Conservation (phyloP, 345 rosid species). For the Boechera divaricarpa region DNA sequence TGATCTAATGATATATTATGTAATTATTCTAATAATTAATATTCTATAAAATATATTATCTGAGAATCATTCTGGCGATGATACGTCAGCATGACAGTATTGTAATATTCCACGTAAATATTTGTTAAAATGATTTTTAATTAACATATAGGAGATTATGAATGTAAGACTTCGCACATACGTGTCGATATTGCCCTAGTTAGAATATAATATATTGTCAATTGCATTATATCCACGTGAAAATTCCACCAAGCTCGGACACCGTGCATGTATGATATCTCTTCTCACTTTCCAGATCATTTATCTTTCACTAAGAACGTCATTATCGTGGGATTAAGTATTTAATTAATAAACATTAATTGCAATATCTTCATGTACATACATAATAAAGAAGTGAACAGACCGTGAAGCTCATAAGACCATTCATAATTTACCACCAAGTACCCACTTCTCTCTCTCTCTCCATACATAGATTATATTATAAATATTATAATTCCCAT, state of each 20-base stretch:
- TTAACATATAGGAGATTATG: too few relatives aligned
- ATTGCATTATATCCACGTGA: slow-evolving; percentile 31
- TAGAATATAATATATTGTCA: not conserved
- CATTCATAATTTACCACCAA: slow-evolving; percentile 42
- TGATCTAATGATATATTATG: too few relatives aligned
- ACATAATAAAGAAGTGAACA: slow-evolving; percentile 21
- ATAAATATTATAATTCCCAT: slow-evolving; percentile 4
- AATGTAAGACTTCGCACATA: too few relatives aligned
- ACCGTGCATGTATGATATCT: slow-evolving; percentile 2
- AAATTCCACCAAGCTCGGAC: slow-evolving; percentile 35
- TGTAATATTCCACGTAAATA: too few relatives aligned
- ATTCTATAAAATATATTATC: too few relatives aligned
- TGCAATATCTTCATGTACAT: not conserved
- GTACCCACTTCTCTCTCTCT: slow-evolving; percentile 32
- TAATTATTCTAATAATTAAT: too few relatives aligned
- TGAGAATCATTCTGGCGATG: too few relatives aligned
- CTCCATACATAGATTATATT: slow-evolving; percentile 1
- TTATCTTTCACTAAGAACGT: not conserved
- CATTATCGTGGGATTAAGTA: slow-evolving; percentile 4
- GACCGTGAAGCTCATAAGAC: slow-evolving; percentile 17
- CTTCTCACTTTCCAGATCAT: slow-evolving; percentile 22
- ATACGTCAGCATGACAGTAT: too few relatives aligned
- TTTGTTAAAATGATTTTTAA: too few relatives aligned
- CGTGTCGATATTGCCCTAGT: too few relatives aligned
- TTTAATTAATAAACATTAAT: slow-evolving; percentile 7